phyloP scores from a whole-genome alignment of 768 basidiomycete species.

The Botryobasidium botryosum region DNA sequence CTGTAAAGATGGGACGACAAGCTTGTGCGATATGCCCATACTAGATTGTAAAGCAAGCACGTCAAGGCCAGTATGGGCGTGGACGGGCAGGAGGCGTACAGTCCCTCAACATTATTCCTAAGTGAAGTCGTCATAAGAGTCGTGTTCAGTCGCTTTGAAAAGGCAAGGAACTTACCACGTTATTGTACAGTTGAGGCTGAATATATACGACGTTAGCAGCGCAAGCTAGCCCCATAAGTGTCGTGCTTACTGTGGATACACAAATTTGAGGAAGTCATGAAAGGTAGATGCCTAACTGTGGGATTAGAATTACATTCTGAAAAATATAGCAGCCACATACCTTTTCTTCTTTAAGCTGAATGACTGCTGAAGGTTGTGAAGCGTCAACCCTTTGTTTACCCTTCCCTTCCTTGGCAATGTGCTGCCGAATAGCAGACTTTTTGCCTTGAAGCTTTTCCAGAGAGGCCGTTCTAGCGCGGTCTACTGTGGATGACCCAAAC shows the following conservation, averaged over 20 bases:
- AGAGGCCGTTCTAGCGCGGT: neutral
- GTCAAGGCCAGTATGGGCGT: neutral
- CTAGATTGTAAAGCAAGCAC: constrained; percentile 3
- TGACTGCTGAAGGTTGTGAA: constrained; percentile 46
- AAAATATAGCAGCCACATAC: constrained; percentile 22
- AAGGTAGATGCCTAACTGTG: constrained; percentile 52
- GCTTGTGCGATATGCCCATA: constrained; percentile 80
- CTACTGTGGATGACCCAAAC: constrained; percentile 2
- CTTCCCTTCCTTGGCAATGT: neutral
- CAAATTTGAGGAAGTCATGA: constrained; percentile 84
- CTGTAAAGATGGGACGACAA: constrained; percentile 68
- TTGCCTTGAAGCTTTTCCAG: neutral
- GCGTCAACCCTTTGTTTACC: neutral
- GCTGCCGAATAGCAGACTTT: neutral
- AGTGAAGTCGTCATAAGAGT: neutral
- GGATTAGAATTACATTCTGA: neutral
- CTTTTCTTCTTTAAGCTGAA: constrained; percentile 81
- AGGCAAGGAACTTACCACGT: constrained; percentile 37
- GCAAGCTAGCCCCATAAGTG: too few relatives aligned
- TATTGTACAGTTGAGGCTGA: constrained; percentile 75
- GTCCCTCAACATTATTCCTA: constrained; percentile 68
- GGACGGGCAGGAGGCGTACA: constrained; percentile 20
- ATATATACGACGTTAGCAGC: too few relatives aligned
- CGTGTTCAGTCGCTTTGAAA: neutral
- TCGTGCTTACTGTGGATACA: constrained; percentile 71